These are phyloP conservation scores for Mycena filopes DNA, from an alignment of 768 basidiomycete species.

Conservation along the genomic window DNA sequence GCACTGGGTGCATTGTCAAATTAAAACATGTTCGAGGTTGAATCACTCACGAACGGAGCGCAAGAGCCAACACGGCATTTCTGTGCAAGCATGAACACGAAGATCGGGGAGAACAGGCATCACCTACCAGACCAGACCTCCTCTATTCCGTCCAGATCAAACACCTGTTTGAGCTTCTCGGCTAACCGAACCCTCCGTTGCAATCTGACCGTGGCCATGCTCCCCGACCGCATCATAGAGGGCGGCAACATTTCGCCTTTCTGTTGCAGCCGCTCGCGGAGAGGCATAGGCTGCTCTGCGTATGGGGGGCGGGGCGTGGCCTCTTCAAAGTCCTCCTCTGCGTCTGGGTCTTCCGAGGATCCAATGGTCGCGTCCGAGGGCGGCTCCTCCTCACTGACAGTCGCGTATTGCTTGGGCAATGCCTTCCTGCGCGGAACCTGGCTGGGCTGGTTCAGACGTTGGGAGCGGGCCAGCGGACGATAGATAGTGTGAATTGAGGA, in stretches of 20 bases:
- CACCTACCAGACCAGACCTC: slow-evolving; percentile 85
- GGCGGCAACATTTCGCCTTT: slow-evolving; percentile 30
- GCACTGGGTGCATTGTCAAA: slow-evolving; percentile 58
- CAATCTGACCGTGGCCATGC: slow-evolving; percentile 78
- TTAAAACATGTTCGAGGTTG: background rate
- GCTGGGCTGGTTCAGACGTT: slow-evolving; percentile 49
- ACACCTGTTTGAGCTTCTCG: slow-evolving; percentile 90
- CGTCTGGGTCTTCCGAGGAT: slow-evolving; percentile 45
- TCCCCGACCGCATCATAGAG: slow-evolving; percentile 57
- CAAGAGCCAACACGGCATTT: slow-evolving; percentile 95
- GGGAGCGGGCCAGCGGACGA: slow-evolving; percentile 79
- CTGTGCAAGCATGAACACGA: slow-evolving; percentile 48
- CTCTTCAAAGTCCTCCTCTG: slow-evolving; percentile 65
- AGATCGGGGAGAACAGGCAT: background rate
- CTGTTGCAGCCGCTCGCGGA: slow-evolving; percentile 19
- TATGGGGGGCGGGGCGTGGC: slow-evolving; percentile 52
- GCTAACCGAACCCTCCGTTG: slow-evolving; percentile 80
- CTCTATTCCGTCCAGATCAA: slow-evolving; percentile 80
- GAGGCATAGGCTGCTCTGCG: slow-evolving; percentile 22
- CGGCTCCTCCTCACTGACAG: slow-evolving; percentile 47
- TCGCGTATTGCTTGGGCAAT: slow-evolving; percentile 31
- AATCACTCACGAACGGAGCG: slow-evolving; percentile 83
- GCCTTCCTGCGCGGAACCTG: slow-evolving; percentile 34
- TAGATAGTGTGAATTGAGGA: slow-evolving; percentile 92
- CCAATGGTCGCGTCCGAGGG: slow-evolving; percentile 41